Evolutionary conservation across 768 basidiomycete genomes (phyloP).

Genomic region (Lactarius deliciosus): DNA sequence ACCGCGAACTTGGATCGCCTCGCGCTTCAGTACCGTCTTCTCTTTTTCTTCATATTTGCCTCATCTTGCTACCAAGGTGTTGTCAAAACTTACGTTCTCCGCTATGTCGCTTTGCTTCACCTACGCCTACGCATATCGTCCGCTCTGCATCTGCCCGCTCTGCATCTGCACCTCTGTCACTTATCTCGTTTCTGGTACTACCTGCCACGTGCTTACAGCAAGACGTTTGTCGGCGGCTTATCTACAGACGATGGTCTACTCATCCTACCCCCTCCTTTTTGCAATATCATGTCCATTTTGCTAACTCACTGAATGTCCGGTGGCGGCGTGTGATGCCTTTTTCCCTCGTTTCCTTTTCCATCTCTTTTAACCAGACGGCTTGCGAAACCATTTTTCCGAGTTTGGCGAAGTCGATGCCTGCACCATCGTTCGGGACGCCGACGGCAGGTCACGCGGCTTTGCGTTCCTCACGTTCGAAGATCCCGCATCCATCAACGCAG

Average conservation of each 20-base stretch:
- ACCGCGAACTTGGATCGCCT: conserved; percentile 23
- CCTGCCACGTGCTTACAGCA: conserved; percentile 53
- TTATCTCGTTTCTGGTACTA: conserved; percentile 26
- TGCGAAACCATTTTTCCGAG: conserved; percentile 88
- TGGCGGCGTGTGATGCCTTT: conserved; percentile 30
- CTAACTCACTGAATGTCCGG: conserved; percentile 42
- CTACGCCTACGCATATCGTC: conserved; percentile 21
- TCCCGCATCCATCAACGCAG: conserved; percentile 88
- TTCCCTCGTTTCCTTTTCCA: too few relatives aligned
- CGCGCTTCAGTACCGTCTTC: background rate
- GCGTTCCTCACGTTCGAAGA: conserved; percentile 97
- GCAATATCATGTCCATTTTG: conserved; percentile 35
- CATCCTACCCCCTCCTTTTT: conserved; percentile 33
- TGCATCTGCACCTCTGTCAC: conserved; percentile 29
- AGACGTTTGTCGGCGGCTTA: conserved; percentile 99
- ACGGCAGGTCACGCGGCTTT: conserved; percentile 93
- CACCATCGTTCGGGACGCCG: conserved; percentile 97
- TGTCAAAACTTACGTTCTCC: conserved; percentile 23
- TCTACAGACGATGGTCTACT: conserved; percentile 91
- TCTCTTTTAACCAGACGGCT: conserved; percentile 51
- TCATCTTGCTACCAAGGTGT: conserved; percentile 28
- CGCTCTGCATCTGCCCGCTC: too few relatives aligned
- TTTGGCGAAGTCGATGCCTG: conserved; percentile 97
- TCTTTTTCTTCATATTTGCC: conserved; percentile 6
- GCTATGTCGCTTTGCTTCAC: conserved; percentile 17